Evolutionary conservation across 2,329 filamentous ascomycete species (phyloP), one percentile per base, ranked within the genome.

Genomic region (Cercospora canescens): DNA sequence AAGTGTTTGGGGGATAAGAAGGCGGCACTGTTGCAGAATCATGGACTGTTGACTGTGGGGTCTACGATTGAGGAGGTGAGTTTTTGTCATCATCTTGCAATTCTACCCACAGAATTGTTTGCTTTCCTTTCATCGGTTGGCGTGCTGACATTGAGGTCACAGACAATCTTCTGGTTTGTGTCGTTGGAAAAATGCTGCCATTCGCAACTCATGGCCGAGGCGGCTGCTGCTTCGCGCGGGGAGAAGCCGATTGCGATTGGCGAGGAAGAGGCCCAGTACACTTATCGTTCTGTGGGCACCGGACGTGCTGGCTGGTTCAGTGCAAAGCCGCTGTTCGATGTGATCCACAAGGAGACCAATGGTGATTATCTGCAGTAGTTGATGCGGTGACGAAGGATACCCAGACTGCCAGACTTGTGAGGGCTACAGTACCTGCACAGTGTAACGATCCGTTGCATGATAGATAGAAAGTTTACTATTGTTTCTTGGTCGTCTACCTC

Each of bases 251-350:
- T 91, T 32, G 89, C 89, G 77, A 89, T 93, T 71, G 81, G 84
- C 8, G 86, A 90, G 1, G 86, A 88, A 60, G 90, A 93, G 75
- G 90, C 91, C 1, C 80, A 76, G 16, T 91, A 86, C 72, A 93
- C 91, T 0, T 88, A 86, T 72, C 87, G 89, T 77, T 84, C 86
- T 0, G 81, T 92, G 3, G 91, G 91, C 0, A 85, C 81, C 0
- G 82, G 85, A 16, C 73, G 76, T 35, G 88, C 87, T 0, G 90
- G 90, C 0, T 92, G 86, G 83, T 93, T 93, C 74, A 88, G 84
- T 71, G 90, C 88, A 6, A 89, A 88, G 79, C 90, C 90, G 16
- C 71, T 89, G 69, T 93, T 93, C 79, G 89, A 92, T 79, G 79
- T 91, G 45, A 86, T 90, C 68, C 85, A 89, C 72, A 84, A 84